These are phyloP conservation scores for Tolypocladium cylindrosporum DNA, from an alignment of 2,329 filamentous ascomycete genomes.

Conservation along the genomic window DNA sequence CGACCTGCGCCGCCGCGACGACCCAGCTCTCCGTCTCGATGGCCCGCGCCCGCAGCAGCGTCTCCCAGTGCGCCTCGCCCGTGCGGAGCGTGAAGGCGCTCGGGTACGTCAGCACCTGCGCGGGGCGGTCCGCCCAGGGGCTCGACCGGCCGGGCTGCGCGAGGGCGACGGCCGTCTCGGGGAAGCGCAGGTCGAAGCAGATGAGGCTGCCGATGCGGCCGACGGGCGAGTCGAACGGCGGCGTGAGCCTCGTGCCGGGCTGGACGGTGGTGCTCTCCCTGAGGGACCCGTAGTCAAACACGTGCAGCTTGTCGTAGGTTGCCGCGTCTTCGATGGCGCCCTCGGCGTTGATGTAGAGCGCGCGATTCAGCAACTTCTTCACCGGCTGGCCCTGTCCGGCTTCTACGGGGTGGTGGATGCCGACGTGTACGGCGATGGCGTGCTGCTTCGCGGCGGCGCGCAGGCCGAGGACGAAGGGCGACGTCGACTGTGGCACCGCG, in stretches of 20 bases:
- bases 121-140: conserved; percentile 27
- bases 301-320: conserved; percentile 78
- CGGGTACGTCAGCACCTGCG: conserved; percentile 75
- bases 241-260: conserved; percentile 50
- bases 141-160: conserved; percentile 29
- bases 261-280: conserved; percentile 53
- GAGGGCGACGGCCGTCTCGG: conserved; percentile 62
- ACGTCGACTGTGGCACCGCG: conserved; percentile 53
- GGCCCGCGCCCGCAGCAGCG: conserved; percentile 66
- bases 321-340: conserved; percentile 30
- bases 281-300: conserved; percentile 62
- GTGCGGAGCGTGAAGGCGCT: conserved; percentile 86
- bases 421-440: conserved; percentile 68
- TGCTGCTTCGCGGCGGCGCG: conserved; percentile 55
- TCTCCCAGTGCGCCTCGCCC: conserved; percentile 77
- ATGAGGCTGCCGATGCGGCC: conserved; percentile 73
- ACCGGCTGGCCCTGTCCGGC: conserved; percentile 7
- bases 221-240: conserved; percentile 63
- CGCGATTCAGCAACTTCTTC: conserved; percentile 37
- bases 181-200: conserved; percentile 85
- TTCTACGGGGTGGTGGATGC: conserved; percentile 64
- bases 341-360: conserved; percentile 37
- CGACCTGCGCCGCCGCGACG: conserved; percentile 72
- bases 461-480: conserved; percentile 68
- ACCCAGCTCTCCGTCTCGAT: conserved; percentile 87